These are phyloP conservation scores for Catharanthus roseus DNA, from an alignment of 257 asterid species.

Conservation along the genomic window DNA sequence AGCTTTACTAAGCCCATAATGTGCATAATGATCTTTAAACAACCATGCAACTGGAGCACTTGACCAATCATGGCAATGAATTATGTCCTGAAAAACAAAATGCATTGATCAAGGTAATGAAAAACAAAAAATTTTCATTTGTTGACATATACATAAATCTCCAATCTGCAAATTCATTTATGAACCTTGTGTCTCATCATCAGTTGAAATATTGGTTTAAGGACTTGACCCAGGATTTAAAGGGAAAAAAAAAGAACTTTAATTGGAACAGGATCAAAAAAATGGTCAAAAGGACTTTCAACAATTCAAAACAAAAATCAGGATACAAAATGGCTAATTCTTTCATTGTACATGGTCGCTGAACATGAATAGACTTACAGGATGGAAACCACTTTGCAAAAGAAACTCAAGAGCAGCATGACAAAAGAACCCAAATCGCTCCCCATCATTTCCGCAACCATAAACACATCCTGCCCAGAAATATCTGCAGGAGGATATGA, in stretches of 20 bases:
- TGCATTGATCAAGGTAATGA: background rate
- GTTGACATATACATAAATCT: background rate
- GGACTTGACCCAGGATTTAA: background rate
- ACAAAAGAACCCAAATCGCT: conserved; percentile 94
- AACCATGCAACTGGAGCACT: conserved; percentile 99
- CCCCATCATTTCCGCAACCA: conserved; percentile 78
- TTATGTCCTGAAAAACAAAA: conserved; percentile 58
- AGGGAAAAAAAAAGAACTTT: background rate
- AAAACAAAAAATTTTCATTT: background rate
- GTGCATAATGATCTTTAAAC: conserved; percentile 78
- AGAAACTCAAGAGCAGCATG: conserved; percentile 97
- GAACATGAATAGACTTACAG: conserved; percentile 48
- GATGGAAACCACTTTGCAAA: conserved; percentile 83
- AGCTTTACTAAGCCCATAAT: conserved; percentile 81
- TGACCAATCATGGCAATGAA: conserved; percentile 98
- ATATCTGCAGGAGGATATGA: conserved; percentile 45
- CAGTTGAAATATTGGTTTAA: background rate
- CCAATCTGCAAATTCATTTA: background rate
- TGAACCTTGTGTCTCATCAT: background rate
- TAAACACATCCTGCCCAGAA: conserved; percentile 83
- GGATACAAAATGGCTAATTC: background rate
- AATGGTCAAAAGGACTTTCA: background rate
- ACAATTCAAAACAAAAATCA: background rate
- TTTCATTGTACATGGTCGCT: background rate
- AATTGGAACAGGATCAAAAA: background rate